Evolutionary conservation across 148 eudicot species (phyloP).

Genomic region (Diospyros lotus): DNA sequence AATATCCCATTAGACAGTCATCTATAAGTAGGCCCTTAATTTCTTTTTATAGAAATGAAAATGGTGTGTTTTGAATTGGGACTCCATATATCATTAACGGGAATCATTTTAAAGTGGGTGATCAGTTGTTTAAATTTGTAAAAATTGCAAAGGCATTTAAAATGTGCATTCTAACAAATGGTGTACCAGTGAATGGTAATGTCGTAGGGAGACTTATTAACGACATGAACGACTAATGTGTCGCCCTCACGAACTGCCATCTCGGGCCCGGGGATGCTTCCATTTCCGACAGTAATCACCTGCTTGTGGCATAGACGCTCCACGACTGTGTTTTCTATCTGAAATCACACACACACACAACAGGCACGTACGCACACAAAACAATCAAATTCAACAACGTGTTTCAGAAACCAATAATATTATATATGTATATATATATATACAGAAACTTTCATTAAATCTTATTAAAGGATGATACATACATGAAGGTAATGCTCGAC

Average conservation of each 20-base stretch:
- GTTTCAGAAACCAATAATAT: too few species aligned
- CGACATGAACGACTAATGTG: conserved; percentile 49
- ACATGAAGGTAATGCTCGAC: too few species aligned
- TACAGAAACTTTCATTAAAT: too few species aligned
- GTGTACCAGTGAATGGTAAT: conserved; percentile 57
- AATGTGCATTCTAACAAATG: background rate
- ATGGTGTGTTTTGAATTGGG: too few species aligned
- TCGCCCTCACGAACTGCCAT: conserved; percentile 51
- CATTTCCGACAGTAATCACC: conserved; percentile 46
- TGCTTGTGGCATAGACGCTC: conserved; percentile 31
- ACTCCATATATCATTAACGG: too few species aligned
- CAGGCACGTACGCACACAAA: too few species aligned
- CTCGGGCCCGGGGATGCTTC: conserved; percentile 52
- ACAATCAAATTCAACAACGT: too few species aligned
- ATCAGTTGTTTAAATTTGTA: background rate
- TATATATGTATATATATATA: too few species aligned
- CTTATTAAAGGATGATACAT: too few species aligned
- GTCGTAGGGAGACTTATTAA: conserved; percentile 51
- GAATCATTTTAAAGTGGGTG: background rate
- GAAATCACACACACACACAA: background rate
- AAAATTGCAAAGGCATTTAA: background rate
- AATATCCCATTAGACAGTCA: background rate
- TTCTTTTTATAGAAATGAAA: too few species aligned
- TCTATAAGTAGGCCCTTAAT: too few species aligned
- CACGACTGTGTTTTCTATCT: conserved; percentile 45